Evolutionary conservation across 1,284 basidiomycete genomes (phyloP), one percentile per base, ranked within the genome.

Genomic region (Ganoderma lucidum): DNA sequence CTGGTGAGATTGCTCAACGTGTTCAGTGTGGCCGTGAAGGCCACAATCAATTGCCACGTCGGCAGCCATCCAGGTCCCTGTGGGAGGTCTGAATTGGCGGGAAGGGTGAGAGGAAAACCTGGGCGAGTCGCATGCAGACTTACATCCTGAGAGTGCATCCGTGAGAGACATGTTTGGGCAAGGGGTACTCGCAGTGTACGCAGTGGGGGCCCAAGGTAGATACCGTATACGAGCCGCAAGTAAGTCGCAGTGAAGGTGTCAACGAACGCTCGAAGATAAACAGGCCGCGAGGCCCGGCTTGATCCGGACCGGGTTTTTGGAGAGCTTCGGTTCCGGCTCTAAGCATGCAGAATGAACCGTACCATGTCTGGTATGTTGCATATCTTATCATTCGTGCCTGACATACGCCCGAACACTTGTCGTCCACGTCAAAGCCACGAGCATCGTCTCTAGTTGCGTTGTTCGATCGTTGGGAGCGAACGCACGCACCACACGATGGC

Each of bases 21-120:
- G 83, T 98, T 98, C 85, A 97, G 93, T 32, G 95, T 72, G 10
- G 95, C 93, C 64, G 92, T 86, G 15, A 86, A 83, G 23, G 93
- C 88, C 44, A 96, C 89, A 73, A 96, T 75, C 60, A 97, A 87
- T 79, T 96, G 92, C 95, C 96, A 97, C 80, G 90, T 88, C 1
- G 95, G 93, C 10, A 98, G 87, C 77, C 86, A 84, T n/a, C 95
- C 95, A 30, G 85, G 81, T 2, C 83, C 80, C 68, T 87, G 80
- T 0, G 93, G 93, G 17, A 94, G 81, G 73, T 75, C 75, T 76
- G 51, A 37, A 58, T 12, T 23, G n/a, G 23, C 23, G 23, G 23
- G 23, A 23, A 32, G 55, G 19, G 56, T 41, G 39, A 42, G 42
- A 66, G 42, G 44, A 44, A 14, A 17, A 60, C 44, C 15, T 2